Base-by-base conservation (phyloP, 148 eudicot species). In the Fagopyrum homotropicum region DNA sequence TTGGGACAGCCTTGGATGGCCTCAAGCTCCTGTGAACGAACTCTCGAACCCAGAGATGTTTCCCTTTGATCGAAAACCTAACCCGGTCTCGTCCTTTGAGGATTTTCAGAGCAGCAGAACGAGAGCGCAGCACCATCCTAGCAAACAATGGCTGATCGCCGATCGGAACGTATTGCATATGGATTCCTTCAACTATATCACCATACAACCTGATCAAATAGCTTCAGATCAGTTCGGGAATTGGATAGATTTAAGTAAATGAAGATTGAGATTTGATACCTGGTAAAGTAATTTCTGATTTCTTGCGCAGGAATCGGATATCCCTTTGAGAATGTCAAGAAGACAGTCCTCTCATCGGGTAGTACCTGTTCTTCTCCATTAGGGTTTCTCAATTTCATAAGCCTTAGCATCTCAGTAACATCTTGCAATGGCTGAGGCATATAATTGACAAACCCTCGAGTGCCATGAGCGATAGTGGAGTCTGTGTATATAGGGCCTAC, bases 21-120 rank as follows among this genome's bases (percentile, higher is more conserved):
- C 43, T 66, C 17, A 4, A 12, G 47, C 9, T 40, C 71, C 43
- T 66, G 43, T 66, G 71, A 66, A 66, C 78, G 80, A 77, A 84
- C 60, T 80, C 80, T 44, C 85, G 73, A 14, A 83, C 87, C 85
- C 87, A 84, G 30, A 84, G 78, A 66, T 84, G 87, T 16, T 84
- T 84, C 40, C 85, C 83, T 11, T 80, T 80, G 4, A 61, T 30
- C 47, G 77, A 68, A 77, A 84, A 80, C 56, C 70, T 79, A 14
- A 79, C 85, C 7, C 71, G 73, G 56, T 55, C 44, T 30, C 70
- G 60, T 6, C 83, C 85, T 22, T 8, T 4, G 78, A 84, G 76
- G 19, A 84, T 84, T 6, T 50, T 78, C 74, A 75, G 81, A 75
- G 80, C 70, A 40, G 22, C 69, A 9, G 72, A n/a, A 59, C 80